Evolutionary conservation across 2,329 filamentous ascomycete genomes (phyloP), one percentile per base, ranked within the genome.

Genomic region (Akanthomyces dipterigenus): DNA sequence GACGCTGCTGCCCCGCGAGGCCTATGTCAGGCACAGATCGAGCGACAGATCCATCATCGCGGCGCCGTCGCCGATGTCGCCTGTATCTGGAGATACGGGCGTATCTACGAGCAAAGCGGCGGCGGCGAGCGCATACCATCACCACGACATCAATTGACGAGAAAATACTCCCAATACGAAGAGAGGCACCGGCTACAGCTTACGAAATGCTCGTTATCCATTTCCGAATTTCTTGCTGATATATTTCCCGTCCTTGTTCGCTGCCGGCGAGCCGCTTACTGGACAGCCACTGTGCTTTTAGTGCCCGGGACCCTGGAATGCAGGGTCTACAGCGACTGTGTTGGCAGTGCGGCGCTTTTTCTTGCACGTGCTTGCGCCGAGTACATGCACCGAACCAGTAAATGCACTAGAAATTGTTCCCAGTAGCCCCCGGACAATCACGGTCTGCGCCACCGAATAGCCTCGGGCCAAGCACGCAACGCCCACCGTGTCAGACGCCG

Each of bases 71-170:
- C 55, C 55, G 43, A 57, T 57, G 55, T 57, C 55, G 55, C 55
- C 55, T 57, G 55, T 57, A 57, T 36, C 40, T 55, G 55, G 55
- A 59, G 55, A 59, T 59, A 59, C 55, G 55, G 38, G 20, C 55
- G 55, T 59, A 59, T 24, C 50, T 59, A 59, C 55, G 55, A 59
- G 55, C 38, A 48, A 11, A 8, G n/a, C 8, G 9, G 28, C 26
- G 31, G 4, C 31, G 2, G 38, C 6, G 24, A 42, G 5, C 20
- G 55, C 45, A 50, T 20, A n/a, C 20, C 34, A 18, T 34, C 12
- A 1, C 26, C 22, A 36, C n/a, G 22, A 22, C 31, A n/a, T 40
- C 31, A 28, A 57, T 49, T 40, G 31, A 20, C 45, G 43, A 45
- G 9, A 5, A 49, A 57, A 40, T n/a, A 2, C 14, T 3, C 9